Evolutionary conservation across 345 rosid genomes (phyloP), one percentile per base, ranked within the genome.

Genomic region (Salix suchowensis): DNA sequence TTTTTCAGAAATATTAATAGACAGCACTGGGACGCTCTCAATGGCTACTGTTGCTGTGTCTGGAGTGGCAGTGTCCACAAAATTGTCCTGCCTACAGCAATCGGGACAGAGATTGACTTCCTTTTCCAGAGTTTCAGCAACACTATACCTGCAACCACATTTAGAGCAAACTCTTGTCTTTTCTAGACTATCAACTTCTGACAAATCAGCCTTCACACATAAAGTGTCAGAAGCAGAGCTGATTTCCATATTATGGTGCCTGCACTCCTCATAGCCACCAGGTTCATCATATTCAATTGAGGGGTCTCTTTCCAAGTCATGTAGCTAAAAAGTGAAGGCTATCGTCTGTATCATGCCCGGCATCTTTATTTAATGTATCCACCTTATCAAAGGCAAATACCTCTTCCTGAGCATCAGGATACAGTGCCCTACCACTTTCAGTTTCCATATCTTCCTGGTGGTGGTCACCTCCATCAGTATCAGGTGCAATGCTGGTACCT

Each of bases 91-190:
- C 84, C 78, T 82, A 73, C 83, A 76, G 88, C 99, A 96, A 76
- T 91, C 90, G 46, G 83, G 82, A 86, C 99, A 96, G 73, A 92
- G 88, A 77, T 82, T 70, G 74, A 74, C 72, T 58, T 89, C 89
- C 72, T 52, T 77, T 77, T 85, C 87, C 73, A 74, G 68, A 65
- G 68, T 82, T 80, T 84, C 88, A 40, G 76, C 77, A 74, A 72
- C 86, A 74, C 21, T 75, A 84, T 89, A 93, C 71, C 70, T 74
- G 77, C 85, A 79, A 74, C 94, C 88, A 81, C 98, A 93, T 79
- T 84, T 81, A 55, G 81, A 87, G 85, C 99, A 95, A 30, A 86
- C 61, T 71, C 81, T 82, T 71, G 77, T 72, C 71, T 77, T 84
- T 76, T 80, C 86, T 75, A 81, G 84, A 88, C 71, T 77, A 72